Evolutionary conservation across 2,329 filamentous ascomycete species (phyloP), one percentile per base, ranked within the genome.

Genomic region (Trichoderma sp.): DNA sequence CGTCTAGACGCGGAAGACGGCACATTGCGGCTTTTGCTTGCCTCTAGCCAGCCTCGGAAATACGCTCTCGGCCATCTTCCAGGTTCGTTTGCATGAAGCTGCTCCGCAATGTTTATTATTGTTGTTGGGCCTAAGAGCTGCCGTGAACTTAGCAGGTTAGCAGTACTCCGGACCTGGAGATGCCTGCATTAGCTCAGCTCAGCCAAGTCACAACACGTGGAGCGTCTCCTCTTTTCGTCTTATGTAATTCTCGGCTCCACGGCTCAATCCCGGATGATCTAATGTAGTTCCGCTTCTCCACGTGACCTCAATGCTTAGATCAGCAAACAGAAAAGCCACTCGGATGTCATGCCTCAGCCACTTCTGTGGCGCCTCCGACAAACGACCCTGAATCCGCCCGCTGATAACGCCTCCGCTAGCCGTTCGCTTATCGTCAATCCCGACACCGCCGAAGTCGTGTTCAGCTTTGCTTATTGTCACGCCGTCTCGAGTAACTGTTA

Each of bases 351-450:
- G 8, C 54, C 54, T 19, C 64, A 66, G 64, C 64, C 64, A 66
- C 64, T 17, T 25, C 3, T 42, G 64, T 67, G 64, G 64, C 64
- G 56, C 34, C 27, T 27, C 17, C 13, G 10, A 48, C 50, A 48
- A 58, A 54, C 37, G n/a, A 42, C 56, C 48, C 42, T 52, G 39
- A 58, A 5, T 19, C 22, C 59, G 48, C n/a, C 27, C 42, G n/a
- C 42, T 60, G 64, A 67, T 61, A 61, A 54, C 45, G 56, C 42
- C 32, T 15, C 35, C 19, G 42, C 35, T 64, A 64, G 61, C 48
- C 29, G 25, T 39, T 67, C 54, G 64, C 64, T 67, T 67, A 67
- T 67, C 64, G 64, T 54, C 64, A 61, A 54, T 53, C 64, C 64
- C 56, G 64, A 67, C 45, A 54, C 56, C 64, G 56, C 64, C 64